Evolutionary conservation across 179 eudicot genomes (phyloP).

Genomic region (Beta macrorhiza): DNA sequence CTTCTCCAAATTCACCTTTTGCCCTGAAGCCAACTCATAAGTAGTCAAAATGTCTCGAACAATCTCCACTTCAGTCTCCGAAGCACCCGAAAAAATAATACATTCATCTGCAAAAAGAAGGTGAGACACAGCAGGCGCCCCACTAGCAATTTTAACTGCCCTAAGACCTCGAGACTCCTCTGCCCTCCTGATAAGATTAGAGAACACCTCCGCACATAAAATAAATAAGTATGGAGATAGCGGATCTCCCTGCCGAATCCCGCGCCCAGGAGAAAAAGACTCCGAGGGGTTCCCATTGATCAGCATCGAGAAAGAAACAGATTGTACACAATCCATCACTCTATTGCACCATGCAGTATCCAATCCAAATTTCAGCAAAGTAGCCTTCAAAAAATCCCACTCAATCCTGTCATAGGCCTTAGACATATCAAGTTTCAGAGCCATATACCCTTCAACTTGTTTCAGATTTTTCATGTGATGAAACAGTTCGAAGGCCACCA

Average conservation of each 20-base stretch:
- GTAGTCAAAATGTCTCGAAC: not conserved
- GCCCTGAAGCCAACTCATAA: not conserved
- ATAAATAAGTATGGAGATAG: not conserved
- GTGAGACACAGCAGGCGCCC: not conserved
- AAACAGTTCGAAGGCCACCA: too few species aligned
- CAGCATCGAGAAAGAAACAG: not conserved
- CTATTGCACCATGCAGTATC: not conserved
- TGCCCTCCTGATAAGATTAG: not conserved
- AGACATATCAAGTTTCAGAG: not conserved
- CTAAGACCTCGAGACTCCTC: too few species aligned
- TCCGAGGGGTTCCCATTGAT: not conserved
- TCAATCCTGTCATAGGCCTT: not conserved
- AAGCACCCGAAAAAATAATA: not conserved
- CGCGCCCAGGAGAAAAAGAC: not conserved
- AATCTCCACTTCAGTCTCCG: not conserved
- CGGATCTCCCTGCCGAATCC: not conserved
- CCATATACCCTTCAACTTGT: not conserved
- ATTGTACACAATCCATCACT: not conserved
- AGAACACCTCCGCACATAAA: not conserved
- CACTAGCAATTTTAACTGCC: not conserved
- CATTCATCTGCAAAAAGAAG: not conserved
- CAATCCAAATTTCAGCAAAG: not conserved
- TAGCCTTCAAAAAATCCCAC: not conserved
- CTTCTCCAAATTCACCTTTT: not conserved
- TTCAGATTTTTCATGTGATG: too few species aligned